Base-by-base conservation (phyloP, 306 rosid species). In the Cercis canadensis region DNA sequence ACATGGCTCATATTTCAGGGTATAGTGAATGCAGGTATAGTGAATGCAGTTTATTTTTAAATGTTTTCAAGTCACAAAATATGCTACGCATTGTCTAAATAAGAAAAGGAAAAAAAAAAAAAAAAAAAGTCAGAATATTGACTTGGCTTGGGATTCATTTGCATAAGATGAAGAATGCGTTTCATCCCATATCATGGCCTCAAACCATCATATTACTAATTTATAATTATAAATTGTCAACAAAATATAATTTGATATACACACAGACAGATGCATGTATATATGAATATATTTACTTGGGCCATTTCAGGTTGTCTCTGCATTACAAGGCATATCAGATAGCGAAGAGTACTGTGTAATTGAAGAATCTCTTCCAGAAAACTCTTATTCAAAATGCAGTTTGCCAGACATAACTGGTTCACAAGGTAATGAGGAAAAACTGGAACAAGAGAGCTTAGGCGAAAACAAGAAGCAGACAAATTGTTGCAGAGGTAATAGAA, bases 301-400 rank as follows among this genome's bases (percentile, higher is more conserved):
- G 44, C 19, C 51, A 12, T 80, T 76, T 61, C 78, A 83, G 87
- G 85, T 73, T 69, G 72, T 77, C 17, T 83, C 87, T 53, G 61
- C 78, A 54, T 60, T 83, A 29, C 85, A 83, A 69, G 82, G 49
- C 17, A 59, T 83, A 16, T 53, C 34, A 76, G 87, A 73, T 46
- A 57, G 58, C 17, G 58, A 36, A 37, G 63, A 69, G 4, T 36
- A 17, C 40, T 45, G 62, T 34, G 37, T 10, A n/a, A 53, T 21
- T 19, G 65, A 73, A 63, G 67, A 73, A 14, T 73, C 69, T 69
- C 69, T 75, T 4, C 47, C 53, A 31, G 75, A 50, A 65, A 72
- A 19, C 2, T 36, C 78, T 18, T 62, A 19, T 65, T 19, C 47
- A 47, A 29, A 53, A 50, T 9, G n/a, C 1, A 65, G 56, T 56